Evolutionary conservation across 2,329 filamentous ascomycete species (phyloP).

Genomic region (Alternaria sp.): DNA sequence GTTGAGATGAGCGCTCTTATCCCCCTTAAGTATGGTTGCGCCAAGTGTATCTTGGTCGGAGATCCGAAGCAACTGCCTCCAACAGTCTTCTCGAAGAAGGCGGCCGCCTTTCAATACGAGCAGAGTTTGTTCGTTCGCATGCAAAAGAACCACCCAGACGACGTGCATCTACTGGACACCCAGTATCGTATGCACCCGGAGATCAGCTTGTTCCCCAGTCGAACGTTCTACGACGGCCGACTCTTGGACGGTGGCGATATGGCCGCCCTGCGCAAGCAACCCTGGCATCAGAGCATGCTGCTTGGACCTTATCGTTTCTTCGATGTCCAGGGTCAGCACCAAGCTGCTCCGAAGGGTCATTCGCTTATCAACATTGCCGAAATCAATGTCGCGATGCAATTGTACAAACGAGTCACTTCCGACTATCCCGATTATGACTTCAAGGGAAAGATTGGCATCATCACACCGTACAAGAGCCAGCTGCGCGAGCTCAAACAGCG

Average conservation of each 20-base stretch:
- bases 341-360: constrained; percentile 79
- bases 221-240: constrained; percentile 88
- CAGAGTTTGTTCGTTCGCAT: constrained; percentile 98
- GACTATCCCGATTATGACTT: constrained; percentile 75
- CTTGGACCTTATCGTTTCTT: constrained; percentile 97
- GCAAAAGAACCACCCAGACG: constrained; percentile 87
- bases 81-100: constrained; percentile 92
- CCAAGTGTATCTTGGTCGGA: constrained; percentile 95
- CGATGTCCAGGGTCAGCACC: constrained; percentile 88
- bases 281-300: constrained; percentile 83
- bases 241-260: constrained; percentile 87
- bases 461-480: constrained; percentile 97
- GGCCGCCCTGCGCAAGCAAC: constrained; percentile 73
- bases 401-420: constrained; percentile 78
- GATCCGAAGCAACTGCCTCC: constrained; percentile 97
- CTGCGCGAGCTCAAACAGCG: constrained; percentile 77
- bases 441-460: constrained; percentile 88
- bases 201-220: constrained; percentile 89
- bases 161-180: constrained; percentile 93
- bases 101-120: constrained; percentile 91
- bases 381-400: constrained; percentile 80
- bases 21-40: constrained; percentile 94
- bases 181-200: constrained; percentile 99
- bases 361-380: constrained; percentile 91
- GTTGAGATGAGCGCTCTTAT: constrained; percentile 97